phyloP scores from a whole-genome alignment of 2,329 filamentous ascomycete genomes.

The Beauveria sp. region DNA sequence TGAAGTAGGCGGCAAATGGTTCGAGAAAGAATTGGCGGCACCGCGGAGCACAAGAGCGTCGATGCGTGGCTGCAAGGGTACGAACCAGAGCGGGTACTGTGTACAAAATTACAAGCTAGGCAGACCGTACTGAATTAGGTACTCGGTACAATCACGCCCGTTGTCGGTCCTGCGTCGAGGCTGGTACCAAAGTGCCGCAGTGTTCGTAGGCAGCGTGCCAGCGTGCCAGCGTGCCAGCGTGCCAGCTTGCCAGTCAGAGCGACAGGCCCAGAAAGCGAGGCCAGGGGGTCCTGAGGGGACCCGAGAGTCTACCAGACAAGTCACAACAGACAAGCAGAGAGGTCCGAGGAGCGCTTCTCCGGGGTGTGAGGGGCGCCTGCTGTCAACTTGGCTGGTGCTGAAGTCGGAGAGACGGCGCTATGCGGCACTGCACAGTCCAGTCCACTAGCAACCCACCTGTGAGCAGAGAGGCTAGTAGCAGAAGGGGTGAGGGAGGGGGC shows the following conservation, averaged over 20 bases:
- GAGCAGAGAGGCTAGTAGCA: not conserved
- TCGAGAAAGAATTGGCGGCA: constrained; percentile 9
- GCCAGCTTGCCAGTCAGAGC: not conserved
- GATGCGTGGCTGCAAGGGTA: not conserved
- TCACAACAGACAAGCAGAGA: not conserved
- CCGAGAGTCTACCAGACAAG: not conserved
- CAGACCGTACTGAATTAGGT: too few species aligned
- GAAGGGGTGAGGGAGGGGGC: not conserved
- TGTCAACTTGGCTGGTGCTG: not conserved
- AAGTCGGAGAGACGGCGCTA: constrained; percentile 1
- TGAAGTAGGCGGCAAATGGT: constrained; percentile 7
- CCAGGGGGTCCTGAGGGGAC: not conserved
- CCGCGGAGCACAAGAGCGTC: not conserved
- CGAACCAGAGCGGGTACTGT: not conserved
- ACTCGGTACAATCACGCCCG: constrained; percentile 1
- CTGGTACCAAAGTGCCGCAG: not conserved
- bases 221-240: not conserved
- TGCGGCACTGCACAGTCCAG: not conserved
- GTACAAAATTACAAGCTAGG: not conserved
- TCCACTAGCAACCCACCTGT: constrained; percentile 2
- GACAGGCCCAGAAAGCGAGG: not conserved
- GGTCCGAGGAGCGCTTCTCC: constrained; percentile 6
- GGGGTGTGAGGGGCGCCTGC: constrained; percentile 6
- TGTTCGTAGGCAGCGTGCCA: too few species aligned
- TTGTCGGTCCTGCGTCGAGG: not conserved